Evolutionary conservation across 257 asterid genomes (phyloP), one percentile per base, ranked within the genome.

Genomic region (Eustoma russellianum): DNA sequence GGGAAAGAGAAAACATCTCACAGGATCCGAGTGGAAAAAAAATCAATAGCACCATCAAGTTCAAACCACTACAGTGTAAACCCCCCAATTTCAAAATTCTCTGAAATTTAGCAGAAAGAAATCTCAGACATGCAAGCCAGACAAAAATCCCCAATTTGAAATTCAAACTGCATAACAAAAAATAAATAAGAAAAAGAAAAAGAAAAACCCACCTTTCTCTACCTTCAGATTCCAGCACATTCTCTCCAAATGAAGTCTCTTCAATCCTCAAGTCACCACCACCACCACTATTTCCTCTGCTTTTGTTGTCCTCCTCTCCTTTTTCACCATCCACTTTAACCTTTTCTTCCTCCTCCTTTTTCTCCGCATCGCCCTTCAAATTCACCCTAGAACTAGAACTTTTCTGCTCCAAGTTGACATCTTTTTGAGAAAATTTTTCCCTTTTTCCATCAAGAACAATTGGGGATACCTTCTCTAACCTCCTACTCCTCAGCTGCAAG

Each of bases 181-280:
- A 9, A 57, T 6, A 13, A 3, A n/a, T 13, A n/a, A n/a, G n/a
- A n/a, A n/a, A n/a, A n/a, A 16, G 15, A 0, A 5, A 7, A 8
- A 11, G n/a, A 50, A 46, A 49, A 11, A 2, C 63, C 50, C 70
- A 72, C 77, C 77, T 67, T 33, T 48, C 69, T 40, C 60, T 59
- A 41, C 65, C 70, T 63, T 67, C 77, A 55, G 46, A 43, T 50
- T 58, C 77, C 57, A 55, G 19, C 28, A 67, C 56, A 6, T 58
- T 72, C 52, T 72, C 74, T 10, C 77, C 77, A 62, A 52, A 48
- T 6, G 61, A 70, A 55, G 64, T 64, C 33, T 65, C 73, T 13
- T 46, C 65, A 50, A 33, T 55, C 10, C 46, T 60, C 17, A n/a
- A 38, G 33, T 51, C 53, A 15, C 34, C 33, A 13, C 44, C 48